Conservation (phyloP, 2,329 filamentous ascomycete genomes). For the Thelonectria olida region DNA sequence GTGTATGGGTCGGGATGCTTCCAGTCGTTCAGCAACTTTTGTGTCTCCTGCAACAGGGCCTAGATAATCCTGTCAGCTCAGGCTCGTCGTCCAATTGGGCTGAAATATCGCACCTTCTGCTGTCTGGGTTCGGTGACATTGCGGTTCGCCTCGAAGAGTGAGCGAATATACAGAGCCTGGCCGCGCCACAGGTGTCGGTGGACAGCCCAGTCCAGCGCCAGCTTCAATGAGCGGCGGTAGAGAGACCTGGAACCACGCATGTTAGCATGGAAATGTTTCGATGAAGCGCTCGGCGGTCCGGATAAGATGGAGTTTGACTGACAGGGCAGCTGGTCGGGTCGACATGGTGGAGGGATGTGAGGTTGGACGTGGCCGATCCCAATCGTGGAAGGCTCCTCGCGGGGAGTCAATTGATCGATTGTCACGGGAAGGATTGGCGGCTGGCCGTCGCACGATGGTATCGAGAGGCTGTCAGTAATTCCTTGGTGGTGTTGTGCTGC, state of each 20-base stretch:
- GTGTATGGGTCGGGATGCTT: conserved; percentile 97
- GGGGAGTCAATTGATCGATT: conserved; percentile 30
- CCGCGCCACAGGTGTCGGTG: conserved; percentile 94
- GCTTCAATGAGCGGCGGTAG: conserved; percentile 92
- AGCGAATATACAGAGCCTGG: conserved; percentile 94
- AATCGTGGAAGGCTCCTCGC: conserved; percentile 29
- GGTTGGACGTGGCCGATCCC: conserved; percentile 22
- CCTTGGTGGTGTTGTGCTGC: conserved; percentile 24
- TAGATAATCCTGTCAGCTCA: conserved; percentile 49
- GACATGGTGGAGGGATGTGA: conserved; percentile 37
- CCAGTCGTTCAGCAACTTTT: conserved; percentile 89
- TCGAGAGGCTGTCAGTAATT: conserved; percentile 20
- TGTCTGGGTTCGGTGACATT: conserved; percentile 84
- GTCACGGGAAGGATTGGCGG: conserved; percentile 23
- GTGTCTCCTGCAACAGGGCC: conserved; percentile 87
- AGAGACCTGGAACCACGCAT: conserved; percentile 65
- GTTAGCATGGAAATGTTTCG: conserved; percentile 25
- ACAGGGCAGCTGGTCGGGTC: conserved; percentile 61
- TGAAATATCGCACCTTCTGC: conserved; percentile 72
- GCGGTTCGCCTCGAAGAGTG: conserved; percentile 93
- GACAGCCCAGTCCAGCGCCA: conserved; percentile 94
- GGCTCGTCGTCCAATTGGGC: not conserved
- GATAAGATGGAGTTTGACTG: conserved; percentile 41
- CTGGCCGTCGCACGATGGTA: conserved; percentile 25
- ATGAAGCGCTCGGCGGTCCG: conserved; percentile 22